Conservation (phyloP, 2,329 filamentous ascomycete species). For the Didymosphaeria variabile region DNA sequence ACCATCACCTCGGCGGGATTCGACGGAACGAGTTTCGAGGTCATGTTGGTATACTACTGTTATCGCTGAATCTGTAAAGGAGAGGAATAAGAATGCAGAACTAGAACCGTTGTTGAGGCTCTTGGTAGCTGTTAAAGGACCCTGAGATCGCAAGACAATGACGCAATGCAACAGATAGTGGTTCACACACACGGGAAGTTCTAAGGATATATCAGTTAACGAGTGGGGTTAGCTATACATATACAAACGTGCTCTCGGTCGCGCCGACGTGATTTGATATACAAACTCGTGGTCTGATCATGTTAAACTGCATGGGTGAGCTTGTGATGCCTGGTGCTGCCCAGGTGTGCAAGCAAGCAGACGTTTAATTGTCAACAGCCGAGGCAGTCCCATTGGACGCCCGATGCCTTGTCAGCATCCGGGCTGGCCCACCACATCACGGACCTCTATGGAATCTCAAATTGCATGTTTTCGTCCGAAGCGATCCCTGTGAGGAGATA, state of each 20-base stretch:
- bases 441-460: constrained; percentile 1
- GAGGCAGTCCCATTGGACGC: constrained; percentile 10
- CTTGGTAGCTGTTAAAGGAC: constrained; percentile 23
- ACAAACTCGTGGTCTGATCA: constrained; percentile 6
- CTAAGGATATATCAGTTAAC: background rate
- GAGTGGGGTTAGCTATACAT: background rate
- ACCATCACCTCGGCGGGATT: constrained; percentile 88
- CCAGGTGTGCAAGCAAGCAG: constrained; percentile 8
- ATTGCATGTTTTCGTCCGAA: constrained; percentile 5
- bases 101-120: background rate
- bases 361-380: background rate
- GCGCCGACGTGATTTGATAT: constrained; percentile 1
- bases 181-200: background rate
- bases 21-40: constrained; percentile 54
- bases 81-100: background rate
- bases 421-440: constrained; percentile 7
- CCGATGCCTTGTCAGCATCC: background rate
- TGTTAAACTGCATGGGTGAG: background rate
- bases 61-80: background rate
- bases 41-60: constrained; percentile 35
- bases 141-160: constrained; percentile 14
- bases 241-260: background rate
- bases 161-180: constrained; percentile 16
- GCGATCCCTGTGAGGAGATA: background rate
- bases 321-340: background rate